Evolutionary conservation across 345 rosid genomes (phyloP), one percentile per base, ranked within the genome.

Genomic region (Gossypium turneri): DNA sequence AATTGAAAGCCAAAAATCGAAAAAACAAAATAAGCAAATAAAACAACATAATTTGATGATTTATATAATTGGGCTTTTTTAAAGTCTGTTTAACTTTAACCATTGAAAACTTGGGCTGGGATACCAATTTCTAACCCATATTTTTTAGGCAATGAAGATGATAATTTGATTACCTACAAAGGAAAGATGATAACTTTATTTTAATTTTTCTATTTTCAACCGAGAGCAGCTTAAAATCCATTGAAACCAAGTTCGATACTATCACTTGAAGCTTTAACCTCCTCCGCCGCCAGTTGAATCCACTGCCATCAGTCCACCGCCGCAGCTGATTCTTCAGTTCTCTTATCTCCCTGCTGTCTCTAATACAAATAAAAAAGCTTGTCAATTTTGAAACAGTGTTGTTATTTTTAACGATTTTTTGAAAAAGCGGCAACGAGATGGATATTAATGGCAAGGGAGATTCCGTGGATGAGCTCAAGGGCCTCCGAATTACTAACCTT

Each of bases 391-490:
- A 65, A 17, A n/a, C 7, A 38, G 48, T 17, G 29, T 29, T 27
- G 10, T 15, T 61, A 10, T 61, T 34, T 41, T 63, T 34, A 43
- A 64, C 20, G 44, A 9, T 64, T 65, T 65, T 7, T 12, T 41
- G 3, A 63, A 34, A 50, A 67, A 45, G 47, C 19, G 38, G 25
- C 47, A 24, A 7, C 11, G 27, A 52, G 73, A 73, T 85, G 82
- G 82, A 81, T 48, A 78, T 76, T 62, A 79, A 70, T 53, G 81
- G 58, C 72, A 83, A 81, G 1, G 85, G 60, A 53, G 83, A 85
- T 64, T 81, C 92, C 24, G 63, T 81, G 15, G 93, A 85, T 61
- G 81, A 75, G 81, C 83, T 94, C 64, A 88, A 83, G 78, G 88
- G 90, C 27, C 83, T 89, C 12, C 85, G 79, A 19, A 90, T 92